Evolutionary conservation across 116 monocot genomes (phyloP), one percentile per base, ranked within the genome.

Genomic region (Posidonia oceanica): DNA sequence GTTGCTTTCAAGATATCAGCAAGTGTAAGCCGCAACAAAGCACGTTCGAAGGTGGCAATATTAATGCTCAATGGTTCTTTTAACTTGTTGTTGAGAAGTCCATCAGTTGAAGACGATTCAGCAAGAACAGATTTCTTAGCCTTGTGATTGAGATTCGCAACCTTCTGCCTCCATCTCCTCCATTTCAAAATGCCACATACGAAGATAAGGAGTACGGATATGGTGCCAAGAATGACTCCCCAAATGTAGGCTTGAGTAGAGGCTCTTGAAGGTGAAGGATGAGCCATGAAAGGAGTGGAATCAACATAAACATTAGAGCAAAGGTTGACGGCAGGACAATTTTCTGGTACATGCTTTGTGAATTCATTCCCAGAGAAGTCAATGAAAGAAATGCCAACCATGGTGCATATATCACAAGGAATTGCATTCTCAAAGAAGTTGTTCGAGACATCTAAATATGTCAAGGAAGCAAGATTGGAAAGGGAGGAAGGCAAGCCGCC

Each of bases 391-490:
- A 94, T 87, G 13, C 87, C 80, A 39, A 72, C 70, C 38, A 94
- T 80, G 42, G 60, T 63, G 44, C 94, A 94, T 40, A 94, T 79
- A 16, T 68, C 72, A 69, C 94, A 94, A 8, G 94, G 94, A 41
- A 90, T 80, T 20, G 82, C 83, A 75, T 83, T 84, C 68, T 71
- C 65, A 36, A 90, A 78, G 20, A 87, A 42, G 71, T 94, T 94
- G 77, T 79, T 75, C 15, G 94, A 94, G n/a, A 94, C 53, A 61
- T 94, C 94, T 48, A 94, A 83, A 73, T 94, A 94, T 1, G 87
- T 84, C 39, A 94, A 74, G 21, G 73, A 84, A 61, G 79, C 69
- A 38, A 94, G 78, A 56, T 73, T 77, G 54, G 86, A 74, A 54
- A 94, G 74, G n/a, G 82, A 84, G 53, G 72, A 66, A 0, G 94